Base-by-base conservation (phyloP, 768 basidiomycete species). In the Rhodosporidiobolus sp. region DNA sequence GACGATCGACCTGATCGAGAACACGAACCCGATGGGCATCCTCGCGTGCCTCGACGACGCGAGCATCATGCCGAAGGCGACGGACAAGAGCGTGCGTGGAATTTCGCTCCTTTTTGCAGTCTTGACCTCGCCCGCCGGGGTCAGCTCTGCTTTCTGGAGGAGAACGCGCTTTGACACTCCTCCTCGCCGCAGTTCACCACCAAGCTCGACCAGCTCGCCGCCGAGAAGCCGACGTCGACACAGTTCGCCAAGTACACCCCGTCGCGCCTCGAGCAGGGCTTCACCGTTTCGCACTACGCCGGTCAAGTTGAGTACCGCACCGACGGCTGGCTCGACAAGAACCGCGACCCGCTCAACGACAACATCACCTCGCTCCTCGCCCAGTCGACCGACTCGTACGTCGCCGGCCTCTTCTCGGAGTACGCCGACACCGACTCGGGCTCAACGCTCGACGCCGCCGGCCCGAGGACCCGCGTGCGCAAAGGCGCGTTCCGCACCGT, bases 1-100 rank as follows among this genome's bases (percentile, higher is more conserved):
- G 2, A 98, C 96, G 7, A 98, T 99, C 80, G 95, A 98, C 79
- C 87, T 99, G 63, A 98, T 99, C 78, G 96, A 98, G 81, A 87
- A 90, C 26, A 87, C 85, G 62, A 85, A 86, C 22, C 83, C 82
- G 28, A 93, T 97, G 73, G 96, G 96, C 64, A 89, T 98, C 70
- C 85, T 99, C 56, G 91, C 92, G 73, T 89, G 90, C 77, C 83
- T 99, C 48, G 96, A 99, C 80, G 96, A 98, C 80, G 95, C 97
- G 75, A 98, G 95, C 80, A 98, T 99, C 81, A 99, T 98, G 95
- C 96, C 95, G n/a, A 93, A 92, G 80, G 95, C 95, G 7, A 92
- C 90, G 20, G 95, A 99, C 80, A 82, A 87, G 54, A 97, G 94
- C 0, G 98, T 99, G 83, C 92, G 93, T 45, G 87, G 12, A n/a